These are phyloP conservation scores for Sapria himalayana DNA, from an alignment of 345 rosid genomes.

Conservation along the genomic window DNA sequence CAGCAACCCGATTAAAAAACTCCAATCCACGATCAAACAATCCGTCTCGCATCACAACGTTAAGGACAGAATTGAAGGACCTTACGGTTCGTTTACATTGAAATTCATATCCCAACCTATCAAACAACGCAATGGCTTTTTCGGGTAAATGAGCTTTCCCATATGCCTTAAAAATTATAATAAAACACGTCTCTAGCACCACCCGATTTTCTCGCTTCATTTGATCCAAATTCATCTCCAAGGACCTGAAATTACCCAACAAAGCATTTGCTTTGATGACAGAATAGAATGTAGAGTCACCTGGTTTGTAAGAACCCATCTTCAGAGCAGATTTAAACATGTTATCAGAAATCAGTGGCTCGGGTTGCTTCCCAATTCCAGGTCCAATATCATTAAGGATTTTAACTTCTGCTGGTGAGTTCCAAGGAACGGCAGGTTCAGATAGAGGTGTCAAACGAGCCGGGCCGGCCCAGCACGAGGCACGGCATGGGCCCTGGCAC, in stretches of 20 bases:
- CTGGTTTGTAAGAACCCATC: conserved; percentile 44
- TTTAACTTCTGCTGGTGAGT: no score
- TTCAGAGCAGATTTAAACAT: conserved; percentile 28
- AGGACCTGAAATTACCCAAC: conserved; percentile 30
- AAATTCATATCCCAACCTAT: conserved; percentile 38
- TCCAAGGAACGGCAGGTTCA: no score
- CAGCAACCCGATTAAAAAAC: conserved; percentile 34
- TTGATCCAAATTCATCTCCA: conserved; percentile 37
- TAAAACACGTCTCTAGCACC: conserved; percentile 32
- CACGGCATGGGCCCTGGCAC: no score
- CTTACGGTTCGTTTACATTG: conserved; percentile 48
- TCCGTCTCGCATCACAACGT: conserved; percentile 42
- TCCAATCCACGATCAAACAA: conserved; percentile 36
- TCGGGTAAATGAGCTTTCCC: conserved; percentile 47
- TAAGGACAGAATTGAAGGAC: conserved; percentile 78
- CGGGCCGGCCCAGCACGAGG: no score
- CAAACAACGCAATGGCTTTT: conserved; percentile 45
- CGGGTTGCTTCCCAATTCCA: conserved; percentile 6
- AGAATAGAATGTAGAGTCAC: conserved; percentile 63
- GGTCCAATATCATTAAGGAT: neutral
- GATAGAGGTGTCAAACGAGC: no score
- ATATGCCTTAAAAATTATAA: conserved; percentile 46
- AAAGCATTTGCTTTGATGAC: conserved; percentile 39
- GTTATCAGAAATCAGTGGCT: conserved; percentile 26
- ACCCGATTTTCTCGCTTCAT: conserved; percentile 43